Evolutionary conservation across 371 early-diverging fungal species (phyloP), one percentile per base, ranked within the genome.

Genomic region (Coemansia sp.): DNA sequence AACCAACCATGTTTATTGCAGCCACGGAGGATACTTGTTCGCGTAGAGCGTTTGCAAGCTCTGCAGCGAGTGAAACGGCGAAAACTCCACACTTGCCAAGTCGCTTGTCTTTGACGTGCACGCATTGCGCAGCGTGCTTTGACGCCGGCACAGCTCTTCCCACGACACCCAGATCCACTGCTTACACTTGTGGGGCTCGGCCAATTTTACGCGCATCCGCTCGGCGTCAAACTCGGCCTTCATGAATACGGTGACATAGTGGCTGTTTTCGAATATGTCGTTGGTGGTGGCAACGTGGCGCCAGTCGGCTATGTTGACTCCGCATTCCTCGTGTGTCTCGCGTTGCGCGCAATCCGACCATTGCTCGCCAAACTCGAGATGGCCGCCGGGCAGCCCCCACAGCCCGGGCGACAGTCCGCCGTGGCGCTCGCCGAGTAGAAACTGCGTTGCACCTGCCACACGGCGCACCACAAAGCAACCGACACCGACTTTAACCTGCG

Each of bases 351-450:
- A 64, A 16, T n/a, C 2, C 2, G 37, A 5, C 65, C 65, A 64
- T 14, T 33, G 33, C 32, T 64, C 65, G 51, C 58, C 53, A 44
- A 58, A 24, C 16, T 64, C 65, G 2, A 64, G 48, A 34, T 64
- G 65, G 14, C 65, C 65, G 32, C 65, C 65, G n/a, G 65, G 65
- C 12, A 64, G 54, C 12, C 48, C 65, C 58, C 58, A 58, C 29
- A 47, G 37, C 29, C 44, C 44, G 32, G 42, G 38, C 8, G 54
- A 58, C 40, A 53, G 65, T 32, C 58, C 53, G 54, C 65, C 58
- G 16, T 46, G 34, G 4, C 65, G 46, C 33, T 58, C 9, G 11
- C 65, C 65, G 1, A 64, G n/a, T 1, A 64, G 40, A n/a, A 64
- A 58, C 11, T 53, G 53, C 32, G 37, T n/a, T 5, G 16, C 33